Base-by-base conservation (phyloP, 257 asterid genomes). In the Solanum pinnatisectum region DNA sequence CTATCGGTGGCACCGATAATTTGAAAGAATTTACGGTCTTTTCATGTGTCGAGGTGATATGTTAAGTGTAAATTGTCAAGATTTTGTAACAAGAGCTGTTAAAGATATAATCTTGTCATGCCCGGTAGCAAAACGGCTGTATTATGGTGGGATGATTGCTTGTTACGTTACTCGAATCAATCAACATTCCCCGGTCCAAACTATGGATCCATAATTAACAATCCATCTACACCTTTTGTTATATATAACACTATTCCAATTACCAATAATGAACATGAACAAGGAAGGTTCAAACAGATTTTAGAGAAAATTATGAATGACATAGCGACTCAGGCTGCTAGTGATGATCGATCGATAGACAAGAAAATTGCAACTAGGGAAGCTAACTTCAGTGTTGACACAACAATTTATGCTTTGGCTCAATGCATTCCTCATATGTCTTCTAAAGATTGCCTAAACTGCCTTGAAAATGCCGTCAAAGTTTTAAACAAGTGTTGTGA, bases 401-500 rank as follows among this genome's bases (percentile, higher is more conserved):
- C 4, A 59, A 86, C 81, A 5, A 42, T 85, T 52, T 85, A 85
- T 52, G 59, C 44, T 10, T 32, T 68, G 0, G 81, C 30, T 72
- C 83, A 85, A 73, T 85, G 87, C 82, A 27, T 46, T 72, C 87
- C 88, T 72, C 44, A 70, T 40, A 10, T 85, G 33, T 27, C 68
- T 22, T 23, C 36, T 35, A 9, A 13, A 33, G 46, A 3, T 42
- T 70, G 83, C 27, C 2, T 10, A 9, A 42, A 16, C 1, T 85
- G 87, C 33, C 32, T 85, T 18, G 8, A 10, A 10, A 42, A 10
- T 68, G 68, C 39, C 3, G 70, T 70, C 88, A 2, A 70, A 27
- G 22, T 14, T 10, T 35, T 68, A 37, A 35, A 8, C 5, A 15
- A 0, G 5, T 39, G 35, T 13, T 77, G 84, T 77, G 56, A 12